A percentile compares a stretch with the other conserved stretches of the same genome.
These are phyloP conservation scores for Alternaria longipes DNA, from an alignment of 2,329 filamentous ascomycete species.

Conservation along the genomic window DNA sequence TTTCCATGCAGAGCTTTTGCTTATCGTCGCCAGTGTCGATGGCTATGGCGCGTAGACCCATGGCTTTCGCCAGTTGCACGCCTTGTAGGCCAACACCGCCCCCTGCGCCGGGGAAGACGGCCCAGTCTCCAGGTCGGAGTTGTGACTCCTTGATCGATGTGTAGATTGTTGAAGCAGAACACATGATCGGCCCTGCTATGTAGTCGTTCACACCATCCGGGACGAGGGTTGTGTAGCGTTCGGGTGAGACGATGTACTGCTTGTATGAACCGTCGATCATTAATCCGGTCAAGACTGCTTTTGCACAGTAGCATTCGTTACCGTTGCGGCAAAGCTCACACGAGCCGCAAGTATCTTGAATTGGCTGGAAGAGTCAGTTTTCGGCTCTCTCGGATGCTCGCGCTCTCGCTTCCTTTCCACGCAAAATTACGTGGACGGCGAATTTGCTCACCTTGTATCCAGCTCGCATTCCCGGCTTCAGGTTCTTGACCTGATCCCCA, in stretches of 20 bases:
- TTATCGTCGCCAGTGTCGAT: slow-evolving; percentile 51
- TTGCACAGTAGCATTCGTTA: slow-evolving; percentile 63
- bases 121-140: slow-evolving; percentile 63
- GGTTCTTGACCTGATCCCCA: slow-evolving; percentile 62
- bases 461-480: slow-evolving; percentile 53
- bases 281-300: slow-evolving; percentile 59
- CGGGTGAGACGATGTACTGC: slow-evolving; percentile 67
- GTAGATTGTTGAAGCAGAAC: slow-evolving; percentile 67
- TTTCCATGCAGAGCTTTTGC: slow-evolving; percentile 45
- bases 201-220: slow-evolving; percentile 65
- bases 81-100: slow-evolving; percentile 68
- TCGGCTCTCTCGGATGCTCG: background rate
- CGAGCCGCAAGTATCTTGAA: slow-evolving; percentile 46
- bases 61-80: slow-evolving; percentile 57
- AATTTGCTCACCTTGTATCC: slow-evolving; percentile 45
- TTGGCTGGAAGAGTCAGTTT: slow-evolving; percentile 28
- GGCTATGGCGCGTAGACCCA: slow-evolving; percentile 50
- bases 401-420: background rate
- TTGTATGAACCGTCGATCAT: slow-evolving; percentile 61
- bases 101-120: slow-evolving; percentile 64
- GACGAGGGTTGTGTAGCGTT: slow-evolving; percentile 63
- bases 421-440: background rate
- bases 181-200: slow-evolving; percentile 69
- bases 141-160: slow-evolving; percentile 63
- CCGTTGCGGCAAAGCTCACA: slow-evolving; percentile 61